These are phyloP conservation scores for Gautieria morchelliformis DNA, from an alignment of 768 basidiomycete genomes.

Conservation along the genomic window DNA sequence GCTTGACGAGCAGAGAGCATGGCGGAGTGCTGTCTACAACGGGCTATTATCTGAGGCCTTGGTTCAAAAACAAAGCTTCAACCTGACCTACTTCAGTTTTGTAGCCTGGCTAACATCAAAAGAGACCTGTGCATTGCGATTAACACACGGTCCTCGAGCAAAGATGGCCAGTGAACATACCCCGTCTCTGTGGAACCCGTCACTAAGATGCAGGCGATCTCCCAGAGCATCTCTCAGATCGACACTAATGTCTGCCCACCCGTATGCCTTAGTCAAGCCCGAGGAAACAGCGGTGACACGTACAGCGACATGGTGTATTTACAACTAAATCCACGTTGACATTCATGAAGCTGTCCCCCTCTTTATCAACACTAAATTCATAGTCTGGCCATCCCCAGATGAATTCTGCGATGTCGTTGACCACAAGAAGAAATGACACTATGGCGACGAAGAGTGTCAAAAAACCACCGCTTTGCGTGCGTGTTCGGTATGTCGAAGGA, in stretches of 20 bases:
- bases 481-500: slow-evolving; percentile 69
- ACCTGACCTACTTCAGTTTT: slow-evolving; percentile 41
- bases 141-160: slow-evolving; percentile 1
- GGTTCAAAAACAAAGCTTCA: neutral
- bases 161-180: slow-evolving; percentile 30
- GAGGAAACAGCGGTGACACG: slow-evolving; percentile 24
- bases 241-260: slow-evolving; percentile 59
- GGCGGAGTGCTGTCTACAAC: slow-evolving; percentile 47
- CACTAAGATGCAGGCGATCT: slow-evolving; percentile 77
- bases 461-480: slow-evolving; percentile 73
- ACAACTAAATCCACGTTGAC: slow-evolving; percentile 91
- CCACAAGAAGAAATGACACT: slow-evolving; percentile 61
- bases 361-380: slow-evolving; percentile 77
- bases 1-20: slow-evolving; percentile 62
- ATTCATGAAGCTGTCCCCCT: slow-evolving; percentile 51
- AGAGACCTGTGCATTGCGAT: slow-evolving; percentile 38
- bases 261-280: neutral
- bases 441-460: slow-evolving; percentile 64
- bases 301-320: slow-evolving; percentile 88
- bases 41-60: neutral
- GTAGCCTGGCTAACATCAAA: slow-evolving; percentile 82
- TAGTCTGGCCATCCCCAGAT: slow-evolving; percentile 91
- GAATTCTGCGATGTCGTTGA: slow-evolving; percentile 86
- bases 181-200: slow-evolving; percentile 76
- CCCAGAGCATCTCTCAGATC: slow-evolving; percentile 92